Conservation (phyloP, 352 stramenopile species). For the Phytophthora cactorum region DNA sequence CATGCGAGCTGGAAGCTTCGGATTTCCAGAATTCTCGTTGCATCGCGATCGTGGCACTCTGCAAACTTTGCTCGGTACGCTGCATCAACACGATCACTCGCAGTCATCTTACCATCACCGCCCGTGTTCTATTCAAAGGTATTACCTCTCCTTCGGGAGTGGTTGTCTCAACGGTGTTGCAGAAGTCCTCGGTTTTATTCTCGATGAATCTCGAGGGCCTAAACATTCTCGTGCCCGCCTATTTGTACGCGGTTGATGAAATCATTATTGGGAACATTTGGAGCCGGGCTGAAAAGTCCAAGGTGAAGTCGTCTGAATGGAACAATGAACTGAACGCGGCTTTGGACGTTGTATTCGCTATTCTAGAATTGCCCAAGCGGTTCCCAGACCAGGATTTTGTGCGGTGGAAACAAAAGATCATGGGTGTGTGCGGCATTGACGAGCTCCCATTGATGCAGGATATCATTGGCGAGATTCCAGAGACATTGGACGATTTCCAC, state of each 20-base stretch:
- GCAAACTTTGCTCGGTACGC: slow-evolving; percentile 77
- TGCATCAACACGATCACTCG: slow-evolving; percentile 67
- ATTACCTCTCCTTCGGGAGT: slow-evolving; percentile 77
- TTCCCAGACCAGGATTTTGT: slow-evolving; percentile 83
- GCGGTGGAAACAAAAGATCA: slow-evolving; percentile 79
- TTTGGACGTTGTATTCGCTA: slow-evolving; percentile 79
- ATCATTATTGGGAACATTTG: slow-evolving; percentile 88
- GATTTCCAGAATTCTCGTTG: slow-evolving; percentile 85
- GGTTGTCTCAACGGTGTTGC: slow-evolving; percentile 82
- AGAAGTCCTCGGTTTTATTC: slow-evolving; percentile 78
- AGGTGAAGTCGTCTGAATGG: slow-evolving; percentile 78
- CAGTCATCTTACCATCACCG: slow-evolving; percentile 68
- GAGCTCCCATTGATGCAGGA: slow-evolving; percentile 44
- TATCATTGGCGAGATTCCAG: slow-evolving; percentile 74
- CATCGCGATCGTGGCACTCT: slow-evolving; percentile 79
- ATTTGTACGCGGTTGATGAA: slow-evolving; percentile 82
- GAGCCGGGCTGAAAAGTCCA: slow-evolving; percentile 66
- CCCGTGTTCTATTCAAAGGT: slow-evolving; percentile 75
- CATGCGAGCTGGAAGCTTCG: slow-evolving; percentile 71
- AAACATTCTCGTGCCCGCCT: slow-evolving; percentile 79
- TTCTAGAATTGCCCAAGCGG: slow-evolving; percentile 72
- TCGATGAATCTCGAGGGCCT: slow-evolving; percentile 81
- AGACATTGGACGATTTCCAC: slow-evolving; percentile 73
- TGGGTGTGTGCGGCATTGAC: slow-evolving; percentile 44
- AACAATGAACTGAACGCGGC: slow-evolving; percentile 82